A percentile compares a stretch with the other conserved stretches of the same genome.
phyloP scores from a whole-genome alignment of 2,329 filamentous ascomycete genomes.

The Dichotomopilus funicola region DNA sequence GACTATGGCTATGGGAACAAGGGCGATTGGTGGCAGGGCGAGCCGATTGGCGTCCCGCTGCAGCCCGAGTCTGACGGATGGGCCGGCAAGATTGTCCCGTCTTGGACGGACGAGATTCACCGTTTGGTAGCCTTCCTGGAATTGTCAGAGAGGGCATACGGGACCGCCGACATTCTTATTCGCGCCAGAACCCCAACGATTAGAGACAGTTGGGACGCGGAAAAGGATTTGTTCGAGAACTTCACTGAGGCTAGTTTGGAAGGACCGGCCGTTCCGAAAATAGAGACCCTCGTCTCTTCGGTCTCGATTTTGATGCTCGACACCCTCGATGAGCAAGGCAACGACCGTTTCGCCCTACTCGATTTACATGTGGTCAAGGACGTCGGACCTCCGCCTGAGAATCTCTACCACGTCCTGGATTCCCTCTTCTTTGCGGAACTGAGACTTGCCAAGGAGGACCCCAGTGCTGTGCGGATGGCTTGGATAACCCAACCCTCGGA shows the following conservation, averaged over 20 bases:
- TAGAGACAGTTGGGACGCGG: conserved; percentile 31
- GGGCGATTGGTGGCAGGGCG: conserved; percentile 56
- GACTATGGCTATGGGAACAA: conserved; percentile 48
- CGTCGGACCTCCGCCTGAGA: conserved; percentile 4
- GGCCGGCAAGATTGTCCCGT: conserved; percentile 25
- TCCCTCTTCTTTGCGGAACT: conserved; percentile 19
- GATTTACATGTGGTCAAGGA: conserved; percentile 15
- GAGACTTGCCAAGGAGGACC: conserved; percentile 9
- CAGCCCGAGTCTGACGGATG: conserved; percentile 24
- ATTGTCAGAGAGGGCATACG: conserved; percentile 53
- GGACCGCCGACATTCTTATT: conserved; percentile 44
- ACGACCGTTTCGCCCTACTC: conserved; percentile 14
- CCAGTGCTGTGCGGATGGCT: conserved; percentile 12
- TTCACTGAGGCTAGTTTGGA: conserved; percentile 26
- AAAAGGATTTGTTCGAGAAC: conserved; percentile 40
- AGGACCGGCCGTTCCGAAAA: neutral
- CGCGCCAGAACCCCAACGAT: conserved; percentile 27
- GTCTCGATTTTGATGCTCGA: conserved; percentile 12
- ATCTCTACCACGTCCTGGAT: conserved; percentile 19
- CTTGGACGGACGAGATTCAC: conserved; percentile 49
- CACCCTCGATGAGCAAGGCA: neutral
- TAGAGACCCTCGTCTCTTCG: conserved; percentile 7
- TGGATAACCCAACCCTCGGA: conserved; percentile 17
- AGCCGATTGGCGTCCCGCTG: conserved; percentile 40
- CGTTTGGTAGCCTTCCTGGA: conserved; percentile 59